Conservation (phyloP, 345 rosid genomes). For the Fremontodendron californicum region DNA sequence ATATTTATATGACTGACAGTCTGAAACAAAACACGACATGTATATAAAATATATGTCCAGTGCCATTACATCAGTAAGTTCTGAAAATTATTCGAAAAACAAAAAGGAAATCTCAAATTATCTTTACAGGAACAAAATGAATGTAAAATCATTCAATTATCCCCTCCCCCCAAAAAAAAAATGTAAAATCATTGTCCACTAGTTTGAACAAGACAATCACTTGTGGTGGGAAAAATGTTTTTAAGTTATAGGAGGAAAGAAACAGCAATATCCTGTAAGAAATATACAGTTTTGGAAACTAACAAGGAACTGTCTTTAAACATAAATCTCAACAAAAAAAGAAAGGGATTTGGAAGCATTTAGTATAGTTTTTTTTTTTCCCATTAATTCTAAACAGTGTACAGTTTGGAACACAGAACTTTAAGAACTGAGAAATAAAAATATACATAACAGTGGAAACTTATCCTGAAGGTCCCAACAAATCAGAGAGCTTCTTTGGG, state of each 20-base stretch:
- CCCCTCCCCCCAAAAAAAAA: too few species aligned
- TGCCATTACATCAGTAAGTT: neutral
- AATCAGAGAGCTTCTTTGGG: slow-evolving; percentile 2
- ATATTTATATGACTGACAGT: too few species aligned
- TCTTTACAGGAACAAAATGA: neutral
- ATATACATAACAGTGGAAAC: slow-evolving; percentile 19
- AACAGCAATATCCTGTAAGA: neutral
- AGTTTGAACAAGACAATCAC: neutral
- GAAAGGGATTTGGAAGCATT: neutral
- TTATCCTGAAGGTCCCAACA: slow-evolving; percentile 13
- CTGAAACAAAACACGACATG: too few species aligned
- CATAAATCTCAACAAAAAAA: neutral
- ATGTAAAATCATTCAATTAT: too few species aligned
- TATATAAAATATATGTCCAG: too few species aligned
- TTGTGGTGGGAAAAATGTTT: neutral
- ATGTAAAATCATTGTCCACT: neutral
- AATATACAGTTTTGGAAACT: neutral
- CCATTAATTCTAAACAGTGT: slow-evolving; percentile 2
- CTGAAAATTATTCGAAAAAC: neutral
- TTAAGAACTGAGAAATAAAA: neutral
- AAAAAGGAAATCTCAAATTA: neutral
- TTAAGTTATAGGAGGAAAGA: neutral
- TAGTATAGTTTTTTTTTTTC: neutral
- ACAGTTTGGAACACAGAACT: neutral
- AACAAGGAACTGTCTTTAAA: neutral